Evolutionary conservation across 495 filamentous ascomycete genomes (phyloP), one percentile per base, ranked within the genome.

Genomic region (Trichoderma erinaceum): DNA sequence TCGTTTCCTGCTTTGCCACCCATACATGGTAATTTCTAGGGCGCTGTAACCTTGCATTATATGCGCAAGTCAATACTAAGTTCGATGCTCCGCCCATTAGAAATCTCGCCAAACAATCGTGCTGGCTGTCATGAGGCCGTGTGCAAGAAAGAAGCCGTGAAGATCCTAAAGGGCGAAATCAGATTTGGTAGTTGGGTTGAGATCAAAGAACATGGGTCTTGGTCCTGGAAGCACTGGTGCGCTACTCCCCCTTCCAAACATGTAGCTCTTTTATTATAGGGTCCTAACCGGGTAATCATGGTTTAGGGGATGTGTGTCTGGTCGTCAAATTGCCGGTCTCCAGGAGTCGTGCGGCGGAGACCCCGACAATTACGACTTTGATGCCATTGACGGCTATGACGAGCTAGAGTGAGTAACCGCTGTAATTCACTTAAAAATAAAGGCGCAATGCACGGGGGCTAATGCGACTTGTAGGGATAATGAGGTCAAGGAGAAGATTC

Each of bases 141-240:
- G 69, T 94, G 91, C 81, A 90, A 90, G 73, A 78, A 87, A 1
- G 71, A 71, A 18, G 78, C 77, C 7, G 70, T 81, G 68, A 94
- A 95, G 75, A 92, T 97, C 72, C n/a, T 61, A 5, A 95, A 95
- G 77, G 91, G 87, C 63, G 85, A 89, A 66, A 74, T 96, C 8
- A 88, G 92, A 16, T 81, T 89, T 38, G 93, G 90, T 35, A 80
- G 80, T 58, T 89, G 87, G 82, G 80, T 95, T 61, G 81, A 84
- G 15, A 79, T 84, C 32, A 69, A 80, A 0, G 77, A 78, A 0
- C 71, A 76, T 64, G 79, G 72, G 12, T 76, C 78, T 68, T 95
- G 84, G 82, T 72, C 73, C 63, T 97, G 87, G 86, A 84, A 87
- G 68, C 92, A 97, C 75, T 97, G 92, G 92, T 94, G 79, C 73